Conservation (phyloP, 352 stramenopile species). For the Sclerospora graminicola region DNA sequence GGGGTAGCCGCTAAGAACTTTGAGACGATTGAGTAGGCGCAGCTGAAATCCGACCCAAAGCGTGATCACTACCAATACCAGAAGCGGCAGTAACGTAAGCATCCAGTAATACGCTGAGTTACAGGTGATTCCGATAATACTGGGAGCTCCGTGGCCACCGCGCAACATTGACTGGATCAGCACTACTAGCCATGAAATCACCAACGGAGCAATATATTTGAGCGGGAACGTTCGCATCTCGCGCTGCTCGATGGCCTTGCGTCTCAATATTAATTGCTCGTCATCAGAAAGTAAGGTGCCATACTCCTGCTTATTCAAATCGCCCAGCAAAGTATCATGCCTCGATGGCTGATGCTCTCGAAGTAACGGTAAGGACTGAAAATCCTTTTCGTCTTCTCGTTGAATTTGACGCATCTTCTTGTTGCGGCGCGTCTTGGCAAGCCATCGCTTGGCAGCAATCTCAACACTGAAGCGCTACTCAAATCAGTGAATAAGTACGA, state of each 20-base stretch:
- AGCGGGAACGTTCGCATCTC: constrained; percentile 51
- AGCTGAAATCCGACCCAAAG: constrained; percentile 44
- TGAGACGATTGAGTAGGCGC: constrained; percentile 60
- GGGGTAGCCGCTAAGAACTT: constrained; percentile 46
- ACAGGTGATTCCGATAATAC: constrained; percentile 89
- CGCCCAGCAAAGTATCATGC: constrained; percentile 13
- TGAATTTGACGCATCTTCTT: constrained; percentile 30
- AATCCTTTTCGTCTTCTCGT: constrained; percentile 52
- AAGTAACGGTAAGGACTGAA: constrained; percentile 41
- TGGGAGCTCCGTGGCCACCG: constrained; percentile 55
- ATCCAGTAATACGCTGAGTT: constrained; percentile 89
- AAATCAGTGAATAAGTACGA: not conserved
- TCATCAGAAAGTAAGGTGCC: constrained; percentile 40
- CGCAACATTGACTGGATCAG: constrained; percentile 62
- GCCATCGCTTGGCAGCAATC: constrained; percentile 47
- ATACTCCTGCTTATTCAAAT: constrained; percentile 20
- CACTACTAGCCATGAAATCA: constrained; percentile 61
- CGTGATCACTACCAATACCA: constrained; percentile 55
- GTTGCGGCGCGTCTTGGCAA: constrained; percentile 52
- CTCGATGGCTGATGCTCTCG: constrained; percentile 16
- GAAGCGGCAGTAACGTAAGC: constrained; percentile 78
- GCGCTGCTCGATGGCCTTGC: constrained; percentile 30
- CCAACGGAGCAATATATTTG: constrained; percentile 38
- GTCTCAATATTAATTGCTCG: constrained; percentile 25
- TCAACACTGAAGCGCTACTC: constrained; percentile 54